Base-by-base conservation (phyloP, 257 asterid genomes). In the Salvia rosmarinus region DNA sequence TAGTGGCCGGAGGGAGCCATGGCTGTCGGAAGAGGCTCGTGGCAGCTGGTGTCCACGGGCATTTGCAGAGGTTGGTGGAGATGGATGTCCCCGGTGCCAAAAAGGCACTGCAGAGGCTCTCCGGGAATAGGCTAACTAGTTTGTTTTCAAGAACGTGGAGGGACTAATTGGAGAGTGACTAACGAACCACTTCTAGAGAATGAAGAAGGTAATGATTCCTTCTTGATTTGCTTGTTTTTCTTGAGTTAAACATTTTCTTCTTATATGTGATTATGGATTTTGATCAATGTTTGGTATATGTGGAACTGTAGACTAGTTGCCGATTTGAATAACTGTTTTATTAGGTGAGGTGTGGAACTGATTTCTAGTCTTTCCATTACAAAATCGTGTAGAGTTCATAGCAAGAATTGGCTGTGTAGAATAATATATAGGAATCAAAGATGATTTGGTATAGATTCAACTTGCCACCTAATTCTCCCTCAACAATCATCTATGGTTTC, bases 81-180 rank as follows among this genome's bases (percentile, higher is more conserved):
- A 64, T 80, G 82, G 96, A 95, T 63, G 90, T 88, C 23, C 47
- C 75, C 2, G 98, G 98, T 30, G 96, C 99, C 9, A 89, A 88
- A 64, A 95, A 89, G 88, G 92, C 97, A 23, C 64, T 88, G 78
- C 99, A 89, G 79, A 87, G 96, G 80, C 93, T 95, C 78, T 91
- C 99, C 0, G 89, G 88, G 46, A 95, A 88, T 80, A 85, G 92
- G 81, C 91, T 95, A 64, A 85, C 83, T 62, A 89, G 81, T 78
- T 85, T 95, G 77, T 85, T 91, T 80, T 70, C 86, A 52, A 80
- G 87, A 84, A 72, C 90, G 42, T 89, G 96, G 97, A 85, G 89
- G 82, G 91, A 79, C 70, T 87, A 81, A 78, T 78, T n/a, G n/a
- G n/a, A n/a, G 97, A 85, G 89, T 81, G 91, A 79, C 69, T 87